These are phyloP conservation scores for Kodamaea jinghongensis DNA, from an alignment of 805 yeast species.

Conservation along the genomic window DNA sequence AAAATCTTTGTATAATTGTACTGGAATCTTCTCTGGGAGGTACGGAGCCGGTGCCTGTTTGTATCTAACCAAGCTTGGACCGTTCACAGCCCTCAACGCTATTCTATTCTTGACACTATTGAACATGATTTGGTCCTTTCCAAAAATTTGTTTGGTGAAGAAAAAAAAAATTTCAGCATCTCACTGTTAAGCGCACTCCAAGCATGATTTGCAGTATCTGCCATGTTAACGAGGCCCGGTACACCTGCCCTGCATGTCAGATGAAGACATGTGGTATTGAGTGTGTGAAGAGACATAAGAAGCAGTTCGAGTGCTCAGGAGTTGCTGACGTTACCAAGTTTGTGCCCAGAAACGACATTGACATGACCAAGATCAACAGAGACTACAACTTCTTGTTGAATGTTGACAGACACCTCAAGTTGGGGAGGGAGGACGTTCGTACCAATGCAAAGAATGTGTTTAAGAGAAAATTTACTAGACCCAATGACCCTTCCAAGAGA, in stretches of 20 bases:
- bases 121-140: not conserved
- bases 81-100: not conserved
- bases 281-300: constrained; percentile 73
- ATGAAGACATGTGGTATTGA: constrained; percentile 62
- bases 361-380: constrained; percentile 58
- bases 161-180: not conserved
- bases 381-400: constrained; percentile 75
- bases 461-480: constrained; percentile 20
- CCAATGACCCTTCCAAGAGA: constrained; percentile 16
- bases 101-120: not conserved
- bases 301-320: constrained; percentile 63
- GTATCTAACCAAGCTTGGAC: constrained; percentile 14
- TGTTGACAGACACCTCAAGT: constrained; percentile 56
- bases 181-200: too few relatives aligned
- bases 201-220: constrained; percentile 31
- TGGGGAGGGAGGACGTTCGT: constrained; percentile 54
- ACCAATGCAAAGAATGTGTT: constrained; percentile 42
- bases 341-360: constrained; percentile 47
- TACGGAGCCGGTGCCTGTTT: constrained; percentile 11
- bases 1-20: constrained; percentile 72
- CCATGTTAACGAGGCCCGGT: constrained; percentile 46
- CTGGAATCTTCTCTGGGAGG: constrained; percentile 49
- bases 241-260: constrained; percentile 79
- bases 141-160: not conserved
- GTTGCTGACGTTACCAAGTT: constrained; percentile 57